Base-by-base conservation (phyloP, 1,284 basidiomycete species). In the Chalciporus sp. region DNA sequence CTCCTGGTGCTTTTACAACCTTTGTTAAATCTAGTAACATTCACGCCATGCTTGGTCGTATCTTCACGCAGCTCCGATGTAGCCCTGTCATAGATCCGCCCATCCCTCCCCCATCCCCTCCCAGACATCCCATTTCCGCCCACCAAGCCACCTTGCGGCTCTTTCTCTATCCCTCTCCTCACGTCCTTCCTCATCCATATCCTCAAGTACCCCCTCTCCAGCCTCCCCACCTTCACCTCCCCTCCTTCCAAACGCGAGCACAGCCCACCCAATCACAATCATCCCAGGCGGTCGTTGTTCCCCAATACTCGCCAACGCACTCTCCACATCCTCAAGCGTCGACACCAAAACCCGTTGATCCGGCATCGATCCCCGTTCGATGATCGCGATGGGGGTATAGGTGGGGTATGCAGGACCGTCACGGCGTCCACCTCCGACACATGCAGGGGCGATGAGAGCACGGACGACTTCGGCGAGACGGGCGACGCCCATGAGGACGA, bases 401-500 rank as follows among this genome's bases (percentile, higher is more conserved):
- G 74, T 63, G 0, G 96, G 96, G 71, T 91, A 98, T 0, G 81
- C 77, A 0, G 70, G 64, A 1, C 91, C 92, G 19, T 78, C 75
- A 2, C 83, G 72, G 39, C 68, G 64, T 19, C 62, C 60, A 6
- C 59, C 58, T 7, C n/a, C 35, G 7, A 7, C 7, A 17, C 12
- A 26, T 6, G 48, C 47, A 6, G 47, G 28, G 10, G 41, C 12
- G 16, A 75, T 67, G 14, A 97, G 77, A 7, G 87, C 82, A 2
- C 81, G 74, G 16, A 97, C 77, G 12, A 98, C 84, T 57, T 87
- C 81, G 5, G 75, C 67, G 8, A 98, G 79, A 19, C 96, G 76
- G 10, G 95, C 96, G 16, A 98, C 94, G 42, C 96, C 95, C 96
- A 98, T 98, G 45, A 98, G 80, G 31, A 98, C 77, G 29, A 94